These are phyloP conservation scores for Phaseolus coccineus DNA, from an alignment of 331 rosid species.

Conservation along the genomic window DNA sequence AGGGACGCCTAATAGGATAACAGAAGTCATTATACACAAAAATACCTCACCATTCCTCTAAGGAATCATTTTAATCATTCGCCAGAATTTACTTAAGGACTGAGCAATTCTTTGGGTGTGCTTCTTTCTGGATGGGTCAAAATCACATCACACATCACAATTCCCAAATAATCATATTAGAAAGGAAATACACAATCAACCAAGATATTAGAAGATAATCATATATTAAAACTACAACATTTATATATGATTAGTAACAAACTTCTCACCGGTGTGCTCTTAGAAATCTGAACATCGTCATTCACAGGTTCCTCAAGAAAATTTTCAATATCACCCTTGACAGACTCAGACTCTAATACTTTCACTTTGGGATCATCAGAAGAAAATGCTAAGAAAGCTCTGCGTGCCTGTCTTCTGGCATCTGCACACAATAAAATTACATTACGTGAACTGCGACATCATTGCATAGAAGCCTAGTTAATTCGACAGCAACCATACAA, in stretches of 20 bases:
- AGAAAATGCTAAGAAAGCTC: slow-evolving; percentile 90
- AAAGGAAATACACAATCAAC: slow-evolving; percentile 22
- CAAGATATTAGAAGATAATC: slow-evolving; percentile 32
- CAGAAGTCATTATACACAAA: neutral
- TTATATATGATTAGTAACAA: slow-evolving; percentile 22
- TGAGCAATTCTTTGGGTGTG: slow-evolving; percentile 4
- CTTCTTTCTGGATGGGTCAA: slow-evolving; percentile 17
- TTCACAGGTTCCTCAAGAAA: slow-evolving; percentile 55
- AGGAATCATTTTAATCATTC: slow-evolving; percentile 13
- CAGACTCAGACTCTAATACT: slow-evolving; percentile 53
- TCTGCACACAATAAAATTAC: slow-evolving; percentile 55
- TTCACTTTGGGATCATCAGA: slow-evolving; percentile 59
- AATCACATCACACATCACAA: slow-evolving; percentile 18
- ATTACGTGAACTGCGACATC: slow-evolving; percentile 21
- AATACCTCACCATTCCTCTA: neutral
- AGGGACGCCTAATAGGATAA: neutral
- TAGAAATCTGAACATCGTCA: slow-evolving; percentile 63
- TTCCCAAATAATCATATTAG: slow-evolving; percentile 18
- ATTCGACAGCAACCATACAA: slow-evolving; percentile 27
- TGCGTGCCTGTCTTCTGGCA: slow-evolving; percentile 89
- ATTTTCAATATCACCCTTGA: slow-evolving; percentile 49
- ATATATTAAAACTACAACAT: slow-evolving; percentile 15
- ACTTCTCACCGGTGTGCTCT: slow-evolving; percentile 79
- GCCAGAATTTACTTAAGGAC: slow-evolving; percentile 28
- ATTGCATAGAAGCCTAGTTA: slow-evolving; percentile 38